These are phyloP conservation scores for Pythium pyrilobum DNA, from an alignment of 352 stramenopile species.

Conservation along the genomic window DNA sequence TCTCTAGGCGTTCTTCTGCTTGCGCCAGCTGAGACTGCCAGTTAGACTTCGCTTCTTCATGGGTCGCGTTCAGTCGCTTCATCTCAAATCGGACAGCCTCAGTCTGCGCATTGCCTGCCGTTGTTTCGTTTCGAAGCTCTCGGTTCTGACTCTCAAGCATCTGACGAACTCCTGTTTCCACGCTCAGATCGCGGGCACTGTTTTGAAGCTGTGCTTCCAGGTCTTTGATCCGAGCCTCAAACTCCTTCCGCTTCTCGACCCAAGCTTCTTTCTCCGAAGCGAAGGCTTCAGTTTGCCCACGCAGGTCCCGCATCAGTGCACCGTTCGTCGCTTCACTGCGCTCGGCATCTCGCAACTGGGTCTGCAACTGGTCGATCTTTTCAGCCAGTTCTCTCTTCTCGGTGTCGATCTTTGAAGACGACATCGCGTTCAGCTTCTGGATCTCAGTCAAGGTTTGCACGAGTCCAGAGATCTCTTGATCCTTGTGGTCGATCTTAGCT, in stretches of 20 bases:
- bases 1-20: constrained; percentile 34
- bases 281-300: constrained; percentile 36
- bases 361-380: constrained; percentile 56
- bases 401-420: constrained; percentile 54
- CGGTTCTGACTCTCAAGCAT: constrained; percentile 68
- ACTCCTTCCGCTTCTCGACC: constrained; percentile 23
- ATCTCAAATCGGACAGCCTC: constrained; percentile 72
- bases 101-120: constrained; percentile 77
- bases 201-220: constrained; percentile 51
- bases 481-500: constrained; percentile 56
- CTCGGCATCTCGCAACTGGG: constrained; percentile 42
- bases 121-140: constrained; percentile 65
- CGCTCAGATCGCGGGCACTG: constrained; percentile 43
- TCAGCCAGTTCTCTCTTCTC: constrained; percentile 65
- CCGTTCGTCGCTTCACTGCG: constrained; percentile 38
- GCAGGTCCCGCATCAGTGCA: constrained; percentile 41
- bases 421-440: constrained; percentile 61
- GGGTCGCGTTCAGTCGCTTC: constrained; percentile 37
- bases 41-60: constrained; percentile 37
- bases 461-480: constrained; percentile 60
- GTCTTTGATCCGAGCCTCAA: constrained; percentile 35
- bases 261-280: constrained; percentile 25
- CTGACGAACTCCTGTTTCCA: constrained; percentile 57
- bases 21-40: constrained; percentile 24
- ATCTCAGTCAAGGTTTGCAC: constrained; percentile 71